These are phyloP conservation scores for Pythium aquatile DNA, from an alignment of 352 stramenopile genomes.

Conservation along the genomic window DNA sequence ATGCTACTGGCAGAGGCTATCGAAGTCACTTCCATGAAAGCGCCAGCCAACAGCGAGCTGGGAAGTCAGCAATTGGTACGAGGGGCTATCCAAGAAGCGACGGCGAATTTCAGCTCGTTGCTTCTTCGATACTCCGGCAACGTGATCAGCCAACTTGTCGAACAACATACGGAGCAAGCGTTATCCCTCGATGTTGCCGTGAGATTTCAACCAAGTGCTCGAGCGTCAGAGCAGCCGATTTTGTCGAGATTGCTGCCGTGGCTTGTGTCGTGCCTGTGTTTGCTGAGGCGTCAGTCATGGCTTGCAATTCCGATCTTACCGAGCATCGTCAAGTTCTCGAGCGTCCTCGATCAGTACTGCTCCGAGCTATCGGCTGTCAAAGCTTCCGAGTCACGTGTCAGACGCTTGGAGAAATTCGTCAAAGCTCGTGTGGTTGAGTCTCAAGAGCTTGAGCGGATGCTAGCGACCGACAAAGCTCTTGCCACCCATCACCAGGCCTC, in stretches of 20 bases:
- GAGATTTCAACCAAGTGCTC: slow-evolving; percentile 3
- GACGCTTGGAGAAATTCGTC: slow-evolving; percentile 56
- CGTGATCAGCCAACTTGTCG: slow-evolving; percentile 42
- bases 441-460: slow-evolving; percentile 61
- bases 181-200: background rate
- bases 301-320: slow-evolving; percentile 69
- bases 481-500: slow-evolving; percentile 47
- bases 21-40: slow-evolving; percentile 50
- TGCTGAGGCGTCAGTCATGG: slow-evolving; percentile 81
- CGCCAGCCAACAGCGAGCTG: background rate
- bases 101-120: slow-evolving; percentile 60
- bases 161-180: slow-evolving; percentile 44
- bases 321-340: slow-evolving; percentile 58
- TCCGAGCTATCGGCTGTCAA: slow-evolving; percentile 60
- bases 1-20: slow-evolving; percentile 75
- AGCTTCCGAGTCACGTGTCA: slow-evolving; percentile 61
- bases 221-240: slow-evolving; percentile 36
- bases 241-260: slow-evolving; percentile 70
- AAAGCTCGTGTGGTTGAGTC: slow-evolving; percentile 61
- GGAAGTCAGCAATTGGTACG: slow-evolving; percentile 18
- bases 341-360: slow-evolving; percentile 70
- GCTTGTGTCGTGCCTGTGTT: slow-evolving; percentile 75
- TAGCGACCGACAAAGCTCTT: slow-evolving; percentile 46
- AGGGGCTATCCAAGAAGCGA: slow-evolving; percentile 66
- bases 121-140: slow-evolving; percentile 62